These are phyloP conservation scores for Termitomyces sp. DNA, from an alignment of 768 basidiomycete species.

Conservation along the genomic window DNA sequence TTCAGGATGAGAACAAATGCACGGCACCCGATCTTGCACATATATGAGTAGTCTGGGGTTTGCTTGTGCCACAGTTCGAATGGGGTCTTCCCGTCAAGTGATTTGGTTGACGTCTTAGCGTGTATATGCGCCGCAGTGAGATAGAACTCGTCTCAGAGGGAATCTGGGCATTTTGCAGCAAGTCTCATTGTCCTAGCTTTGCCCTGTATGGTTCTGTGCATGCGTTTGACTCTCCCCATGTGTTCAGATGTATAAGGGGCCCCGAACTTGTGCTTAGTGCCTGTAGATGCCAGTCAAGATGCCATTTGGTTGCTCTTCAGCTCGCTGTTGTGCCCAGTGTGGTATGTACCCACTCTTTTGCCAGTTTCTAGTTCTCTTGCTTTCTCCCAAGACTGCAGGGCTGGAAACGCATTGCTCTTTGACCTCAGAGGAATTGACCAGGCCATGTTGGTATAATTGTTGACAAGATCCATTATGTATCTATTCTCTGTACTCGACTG, in stretches of 20 bases:
- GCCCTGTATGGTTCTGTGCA: slow-evolving; percentile 26
- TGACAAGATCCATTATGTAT: slow-evolving; percentile 27
- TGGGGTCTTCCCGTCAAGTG: slow-evolving; percentile 15
- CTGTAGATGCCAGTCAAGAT: slow-evolving; percentile 10
- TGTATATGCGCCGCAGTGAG: slow-evolving; percentile 18
- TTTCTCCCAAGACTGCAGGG: slow-evolving; percentile 24
- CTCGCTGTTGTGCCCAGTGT: background rate
- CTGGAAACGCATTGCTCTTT: slow-evolving; percentile 21
- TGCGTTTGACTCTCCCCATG: slow-evolving; percentile 29
- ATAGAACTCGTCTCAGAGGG: slow-evolving; percentile 27
- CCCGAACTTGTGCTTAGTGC: slow-evolving; percentile 14
- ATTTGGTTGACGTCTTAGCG: slow-evolving; percentile 1
- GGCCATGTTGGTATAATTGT: slow-evolving; percentile 23
- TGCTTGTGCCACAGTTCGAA: slow-evolving; percentile 17
- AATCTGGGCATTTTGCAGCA: slow-evolving; percentile 16
- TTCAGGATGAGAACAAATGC: slow-evolving; percentile 33
- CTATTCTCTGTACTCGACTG: slow-evolving; percentile 8
- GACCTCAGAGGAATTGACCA: slow-evolving; percentile 30
- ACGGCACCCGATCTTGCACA: slow-evolving; percentile 29
- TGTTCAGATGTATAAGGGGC: slow-evolving; percentile 29
- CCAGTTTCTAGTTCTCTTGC: slow-evolving; percentile 20
- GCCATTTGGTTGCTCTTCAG: slow-evolving; percentile 7
- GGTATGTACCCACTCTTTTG: slow-evolving; percentile 8
- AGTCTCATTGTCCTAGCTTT: slow-evolving; percentile 24
- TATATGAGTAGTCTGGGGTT: slow-evolving; percentile 24